phyloP scores from a whole-genome alignment of 1,139 yeast species.

The Barnettozyma hawaiiensis region DNA sequence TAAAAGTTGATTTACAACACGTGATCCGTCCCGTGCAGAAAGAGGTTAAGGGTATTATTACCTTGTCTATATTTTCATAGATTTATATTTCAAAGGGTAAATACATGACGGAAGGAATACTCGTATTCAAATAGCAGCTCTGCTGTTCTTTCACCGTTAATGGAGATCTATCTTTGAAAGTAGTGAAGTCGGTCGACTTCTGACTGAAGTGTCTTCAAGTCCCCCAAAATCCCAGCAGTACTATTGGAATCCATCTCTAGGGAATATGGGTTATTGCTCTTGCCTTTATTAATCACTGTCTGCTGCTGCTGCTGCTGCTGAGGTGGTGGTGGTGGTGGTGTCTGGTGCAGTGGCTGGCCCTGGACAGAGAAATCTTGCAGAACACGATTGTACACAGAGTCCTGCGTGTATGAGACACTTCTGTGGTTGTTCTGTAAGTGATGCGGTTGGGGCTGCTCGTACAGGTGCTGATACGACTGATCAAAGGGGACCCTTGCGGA shows the following conservation, averaged over 20 bases:
- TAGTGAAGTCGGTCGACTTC: conserved; percentile 49
- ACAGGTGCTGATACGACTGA: not conserved
- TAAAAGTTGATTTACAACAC: no score
- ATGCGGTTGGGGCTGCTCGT: conserved; percentile 2
- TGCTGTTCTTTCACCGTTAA: no score
- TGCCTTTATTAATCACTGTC: conserved; percentile 6
- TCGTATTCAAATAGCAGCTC: no score
- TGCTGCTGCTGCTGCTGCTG: no score
- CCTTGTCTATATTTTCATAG: not conserved
- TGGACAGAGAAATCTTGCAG: conserved; percentile 15
- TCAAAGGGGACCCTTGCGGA: conserved; percentile 15
- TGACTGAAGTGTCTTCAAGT: conserved; percentile 55
- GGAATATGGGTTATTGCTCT: conserved; percentile 8
- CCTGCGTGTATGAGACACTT: conserved; percentile 6
- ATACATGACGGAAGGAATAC: no score
- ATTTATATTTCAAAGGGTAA: not conserved
- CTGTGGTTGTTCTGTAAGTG: conserved; percentile 4
- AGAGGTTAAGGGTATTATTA: not conserved
- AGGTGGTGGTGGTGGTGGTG: conserved; percentile 3
- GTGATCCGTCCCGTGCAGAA: no score
- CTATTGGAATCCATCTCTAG: conserved; percentile 24
- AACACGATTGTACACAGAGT: conserved; percentile 12
- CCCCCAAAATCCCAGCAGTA: conserved; percentile 51
- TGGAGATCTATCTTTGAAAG: conserved; percentile 7
- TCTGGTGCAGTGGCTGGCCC: conserved; percentile 13